Base-by-base conservation (phyloP, 352 stramenopile species). In the Pythium plurisporium region DNA sequence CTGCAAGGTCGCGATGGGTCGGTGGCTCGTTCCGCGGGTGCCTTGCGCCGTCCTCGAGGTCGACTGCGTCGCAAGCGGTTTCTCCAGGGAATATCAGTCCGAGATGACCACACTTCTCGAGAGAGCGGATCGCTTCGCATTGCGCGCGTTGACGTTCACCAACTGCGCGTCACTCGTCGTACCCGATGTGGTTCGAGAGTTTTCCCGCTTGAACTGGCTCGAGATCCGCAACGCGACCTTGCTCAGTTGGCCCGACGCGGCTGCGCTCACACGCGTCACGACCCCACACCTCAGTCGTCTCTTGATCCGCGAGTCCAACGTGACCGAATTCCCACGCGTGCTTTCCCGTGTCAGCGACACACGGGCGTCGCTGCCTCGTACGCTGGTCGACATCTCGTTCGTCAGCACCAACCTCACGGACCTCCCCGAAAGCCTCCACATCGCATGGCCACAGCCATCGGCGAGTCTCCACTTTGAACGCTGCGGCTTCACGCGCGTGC, bases 121-220 rank as follows among this genome's bases (percentile, higher is more conserved):
- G 0, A 46, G 33, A 15, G 31, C 48, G 0, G 33, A 61, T 12
- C 30, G 8, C 4, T n/a, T 14, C 10, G 30, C 53, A 0, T 45
- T 62, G 33, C 34, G 34, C n/a, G 22, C 44, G 11, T 34, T 62
- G n/a, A 43, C 42, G 0, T 53, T 69, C 27, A 38, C 44, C 17
- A 47, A 64, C 20, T 68, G 61, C 31, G 42, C 34, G 2, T 5
- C 6, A 2, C 37, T 68, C 0, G 54, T 44, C 14, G 52, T 69
- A 6, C 55, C 62, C 3, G 22, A 52, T 15, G 20, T 38, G n/a
- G 56, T 65, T 33, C 47, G 33, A 4, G 10, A 37, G 1, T 65
- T 65, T 31, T 38, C 27, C 9, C 49, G 55, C 29, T 33, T 64
- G 6, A 51, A 55, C 19, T 64, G 56, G 56, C 17, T 64, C 23